A percentile compares a stretch with the other conserved stretches of the same genome.
phyloP scores from a whole-genome alignment of 2,329 filamentous ascomycete genomes.

The Graphilbum sp. region DNA sequence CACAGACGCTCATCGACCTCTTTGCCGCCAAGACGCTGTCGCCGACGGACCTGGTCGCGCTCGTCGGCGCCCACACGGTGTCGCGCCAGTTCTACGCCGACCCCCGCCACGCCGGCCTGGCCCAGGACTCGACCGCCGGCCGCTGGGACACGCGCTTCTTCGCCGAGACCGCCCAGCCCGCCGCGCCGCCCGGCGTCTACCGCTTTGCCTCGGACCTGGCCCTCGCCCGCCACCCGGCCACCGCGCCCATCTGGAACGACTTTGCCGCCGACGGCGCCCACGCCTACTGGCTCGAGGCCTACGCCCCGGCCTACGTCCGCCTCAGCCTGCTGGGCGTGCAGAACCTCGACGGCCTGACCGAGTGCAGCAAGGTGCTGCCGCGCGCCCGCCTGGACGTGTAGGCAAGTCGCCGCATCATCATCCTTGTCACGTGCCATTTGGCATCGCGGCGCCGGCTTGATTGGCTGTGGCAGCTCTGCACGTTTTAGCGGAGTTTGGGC shows the following conservation, averaged over 20 bases:
- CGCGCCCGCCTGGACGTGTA: too few relatives aligned
- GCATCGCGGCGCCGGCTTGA: too few relatives aligned
- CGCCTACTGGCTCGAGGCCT: slow-evolving; percentile 27
- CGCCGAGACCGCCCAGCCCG: slow-evolving; percentile 17
- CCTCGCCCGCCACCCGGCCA: slow-evolving; percentile 20
- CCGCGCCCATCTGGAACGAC: slow-evolving; percentile 19
- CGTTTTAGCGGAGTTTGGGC: too few relatives aligned
- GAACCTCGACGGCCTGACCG: slow-evolving; percentile 37
- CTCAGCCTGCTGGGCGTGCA: slow-evolving; percentile 37
- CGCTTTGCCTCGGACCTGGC: slow-evolving; percentile 25
- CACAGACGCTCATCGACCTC: slow-evolving; percentile 25
- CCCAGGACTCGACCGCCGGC: slow-evolving; percentile 30
- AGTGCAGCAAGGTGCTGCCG: slow-evolving; percentile 20
- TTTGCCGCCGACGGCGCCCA: slow-evolving; percentile 20
- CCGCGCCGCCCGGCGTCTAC: slow-evolving; percentile 16
- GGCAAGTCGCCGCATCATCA: too few relatives aligned
- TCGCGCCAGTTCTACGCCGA: slow-evolving; percentile 30
- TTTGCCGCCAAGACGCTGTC: slow-evolving; percentile 34
- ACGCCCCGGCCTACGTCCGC: slow-evolving; percentile 34
- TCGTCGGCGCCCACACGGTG: slow-evolving; percentile 36
- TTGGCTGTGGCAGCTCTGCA: too few relatives aligned
- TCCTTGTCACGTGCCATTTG: too few relatives aligned
- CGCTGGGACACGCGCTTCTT: slow-evolving; percentile 36
- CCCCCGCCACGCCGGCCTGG: slow-evolving; percentile 16
- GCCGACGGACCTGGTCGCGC: slow-evolving; percentile 31